Evolutionary conservation across 129 eudicot genomes (phyloP).

Genomic region (Smallanthus sonchifolius): DNA sequence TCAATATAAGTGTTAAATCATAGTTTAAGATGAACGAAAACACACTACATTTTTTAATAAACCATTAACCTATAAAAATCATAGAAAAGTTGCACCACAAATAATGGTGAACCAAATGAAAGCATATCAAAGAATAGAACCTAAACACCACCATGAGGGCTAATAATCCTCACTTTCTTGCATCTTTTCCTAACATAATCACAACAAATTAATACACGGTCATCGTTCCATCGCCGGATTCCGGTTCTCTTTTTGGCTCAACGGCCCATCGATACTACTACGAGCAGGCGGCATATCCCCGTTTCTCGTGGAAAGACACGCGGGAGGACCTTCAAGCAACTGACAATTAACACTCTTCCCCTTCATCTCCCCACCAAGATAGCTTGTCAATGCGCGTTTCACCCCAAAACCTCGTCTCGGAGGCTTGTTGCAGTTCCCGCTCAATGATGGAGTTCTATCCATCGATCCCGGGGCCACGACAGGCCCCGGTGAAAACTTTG

Average conservation of each 20-base stretch:
- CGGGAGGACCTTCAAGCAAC: conserved; percentile 41
- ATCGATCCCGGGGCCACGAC: conserved; percentile 47
- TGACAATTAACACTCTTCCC: conserved; percentile 32
- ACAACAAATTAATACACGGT: conserved; percentile 1
- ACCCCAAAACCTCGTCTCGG: conserved; percentile 84
- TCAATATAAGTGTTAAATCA: too few relatives aligned
- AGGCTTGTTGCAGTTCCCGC: conserved; percentile 45
- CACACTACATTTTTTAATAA: too few relatives aligned
- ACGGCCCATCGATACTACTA: conserved; percentile 27
- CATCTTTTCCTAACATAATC: conserved; percentile 5
- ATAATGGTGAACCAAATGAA: too few relatives aligned
- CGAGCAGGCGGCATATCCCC: conserved; percentile 29
- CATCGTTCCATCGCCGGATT: conserved; percentile 25
- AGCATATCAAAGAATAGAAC: too few relatives aligned
- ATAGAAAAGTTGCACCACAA: too few relatives aligned
- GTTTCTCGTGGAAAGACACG: conserved; percentile 31
- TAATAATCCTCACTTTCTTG: conserved; percentile 23
- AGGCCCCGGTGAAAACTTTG: conserved; percentile 65
- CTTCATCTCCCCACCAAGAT: conserved; percentile 73
- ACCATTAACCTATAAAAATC: too few relatives aligned
- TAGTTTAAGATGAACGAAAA: too few relatives aligned
- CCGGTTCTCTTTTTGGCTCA: conserved; percentile 43
- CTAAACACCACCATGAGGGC: conserved; percentile 10
- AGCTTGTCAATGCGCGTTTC: conserved; percentile 68
- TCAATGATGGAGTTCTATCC: conserved; percentile 63